phyloP scores from a whole-genome alignment of 192 early-diverging fungal species.

The Coemansia sp. region DNA sequence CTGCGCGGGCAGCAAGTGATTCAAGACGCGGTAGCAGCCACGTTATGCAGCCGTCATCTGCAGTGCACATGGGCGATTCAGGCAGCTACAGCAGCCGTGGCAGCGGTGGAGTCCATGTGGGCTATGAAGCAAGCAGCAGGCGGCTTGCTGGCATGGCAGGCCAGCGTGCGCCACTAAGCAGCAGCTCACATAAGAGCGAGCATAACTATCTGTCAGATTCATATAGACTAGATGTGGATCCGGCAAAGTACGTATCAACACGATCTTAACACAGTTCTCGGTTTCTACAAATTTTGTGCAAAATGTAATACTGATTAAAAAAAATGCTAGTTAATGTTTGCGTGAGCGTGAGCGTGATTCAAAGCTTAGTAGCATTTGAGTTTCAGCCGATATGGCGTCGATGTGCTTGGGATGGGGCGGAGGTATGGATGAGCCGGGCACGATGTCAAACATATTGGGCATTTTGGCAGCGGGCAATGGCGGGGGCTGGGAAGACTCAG shows the following conservation, averaged over 20 bases:
- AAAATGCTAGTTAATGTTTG: background rate
- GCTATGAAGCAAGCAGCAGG: no score
- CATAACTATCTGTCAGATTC: background rate
- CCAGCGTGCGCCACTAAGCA: no score
- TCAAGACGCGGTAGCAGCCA: no score
- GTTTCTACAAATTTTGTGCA: no score
- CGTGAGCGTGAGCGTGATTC: conserved; percentile 5
- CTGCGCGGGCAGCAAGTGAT: background rate
- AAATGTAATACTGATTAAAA: background rate
- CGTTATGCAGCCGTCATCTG: no score
- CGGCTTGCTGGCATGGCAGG: no score
- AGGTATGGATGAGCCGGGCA: background rate
- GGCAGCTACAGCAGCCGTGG: no score
- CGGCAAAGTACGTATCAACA: conserved; percentile 34
- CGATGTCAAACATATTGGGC: conserved; percentile 4
- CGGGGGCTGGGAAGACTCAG: background rate
- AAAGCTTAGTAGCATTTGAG: conserved; percentile 50
- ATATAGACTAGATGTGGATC: conserved; percentile 27
- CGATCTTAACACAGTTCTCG: conserved; percentile 9
- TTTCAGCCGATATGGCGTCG: conserved; percentile 35
- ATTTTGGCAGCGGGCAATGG: conserved; percentile 12
- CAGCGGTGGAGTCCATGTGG: no score
- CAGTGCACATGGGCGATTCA: no score
- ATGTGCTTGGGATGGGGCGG: background rate
- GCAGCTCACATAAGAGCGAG: no score